Base-by-base conservation (phyloP, 1,284 basidiomycete species). In the Tetrapyrgos nigripes region DNA sequence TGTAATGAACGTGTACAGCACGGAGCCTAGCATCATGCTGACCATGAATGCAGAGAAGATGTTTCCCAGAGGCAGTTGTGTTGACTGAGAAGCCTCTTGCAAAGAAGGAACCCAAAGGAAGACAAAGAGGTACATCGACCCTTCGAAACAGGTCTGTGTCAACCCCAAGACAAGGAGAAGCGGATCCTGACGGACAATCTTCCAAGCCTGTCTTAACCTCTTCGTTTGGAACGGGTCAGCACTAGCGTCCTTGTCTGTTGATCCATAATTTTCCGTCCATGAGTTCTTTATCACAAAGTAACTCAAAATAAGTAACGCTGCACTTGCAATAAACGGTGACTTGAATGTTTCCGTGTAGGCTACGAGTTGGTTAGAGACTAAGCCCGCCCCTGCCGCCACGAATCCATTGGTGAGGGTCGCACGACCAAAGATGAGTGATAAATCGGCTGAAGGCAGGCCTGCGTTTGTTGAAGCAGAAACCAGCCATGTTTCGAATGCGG, bases 111-210 rank as follows among this genome's bases (percentile, higher is more conserved):
- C 90, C 89, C 89, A 92, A 61, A 89, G 79, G 75, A 92, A 92
- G 63, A 92, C 90, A 72, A 91, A 92, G 58, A 92, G 82, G 70
- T 92, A 92, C 89, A 92, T 89, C 5, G 87, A 89, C 1, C 89
- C 89, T 67, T 92, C 89, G 67, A 91, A 92, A 69, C 87, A 88
- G 1, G 89, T 91, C 69, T 91, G 89, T 0, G 85, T 86, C 53
- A 90, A 73, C 14, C 88, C 87, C n/a, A 92, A 80, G n/a, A 82
- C 81, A 57, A 90, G 73, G 14, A 92, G 78, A 24, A 83, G 69
- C 1, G 83, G 79, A 66, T 91, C 89, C 59, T 76, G 71, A 51
- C 76, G 73, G 26, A 89, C 85, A 54, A 88, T 84, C 21, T 70
- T 70, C 79, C 83, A 85, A n/a, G 87, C 87, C 52, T 84, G 72